A percentile compares a stretch with the other conserved stretches of the same genome.
Evolutionary conservation across 768 basidiomycete genomes (phyloP).

Genomic region (Pleurotus pulmonarius): DNA sequence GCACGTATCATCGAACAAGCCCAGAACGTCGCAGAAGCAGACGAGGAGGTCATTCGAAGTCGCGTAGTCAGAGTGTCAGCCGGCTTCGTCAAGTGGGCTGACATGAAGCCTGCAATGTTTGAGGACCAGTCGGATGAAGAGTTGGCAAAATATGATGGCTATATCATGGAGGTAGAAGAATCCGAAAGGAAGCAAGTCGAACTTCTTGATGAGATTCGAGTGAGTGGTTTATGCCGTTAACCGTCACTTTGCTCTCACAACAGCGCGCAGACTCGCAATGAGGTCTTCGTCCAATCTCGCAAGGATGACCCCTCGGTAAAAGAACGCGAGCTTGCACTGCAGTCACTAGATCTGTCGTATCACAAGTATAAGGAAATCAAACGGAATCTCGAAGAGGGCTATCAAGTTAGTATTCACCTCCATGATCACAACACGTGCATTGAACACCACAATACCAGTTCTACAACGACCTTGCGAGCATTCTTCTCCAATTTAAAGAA

Average conservation of each 20-base stretch:
- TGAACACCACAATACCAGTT: slow-evolving; percentile 48
- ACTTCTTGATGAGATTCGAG: slow-evolving; percentile 53
- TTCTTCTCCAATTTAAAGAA: slow-evolving; percentile 73
- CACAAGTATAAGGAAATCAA: slow-evolving; percentile 85
- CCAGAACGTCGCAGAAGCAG: slow-evolving; percentile 42
- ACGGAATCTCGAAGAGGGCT: slow-evolving; percentile 84
- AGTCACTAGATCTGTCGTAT: slow-evolving; percentile 80
- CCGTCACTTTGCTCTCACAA: neutral
- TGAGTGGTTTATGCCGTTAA: slow-evolving; percentile 39
- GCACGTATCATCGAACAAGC: slow-evolving; percentile 63
- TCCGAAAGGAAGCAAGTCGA: slow-evolving; percentile 59
- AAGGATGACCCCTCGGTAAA: slow-evolving; percentile 75
- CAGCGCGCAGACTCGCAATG: slow-evolving; percentile 50
- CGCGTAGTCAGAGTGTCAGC: slow-evolving; percentile 64
- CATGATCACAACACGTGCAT: neutral
- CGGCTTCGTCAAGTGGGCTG: slow-evolving; percentile 60
- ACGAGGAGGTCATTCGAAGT: slow-evolving; percentile 69
- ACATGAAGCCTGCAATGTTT: slow-evolving; percentile 84
- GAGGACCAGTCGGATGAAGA: slow-evolving; percentile 79
- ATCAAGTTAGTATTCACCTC: slow-evolving; percentile 51
- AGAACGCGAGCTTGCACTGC: slow-evolving; percentile 77
- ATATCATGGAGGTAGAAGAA: slow-evolving; percentile 54
- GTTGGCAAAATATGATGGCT: slow-evolving; percentile 77
- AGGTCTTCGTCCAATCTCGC: slow-evolving; percentile 69
- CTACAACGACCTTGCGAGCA: slow-evolving; percentile 79